These are phyloP conservation scores for Yamadazyma nakazawae DNA, from an alignment of 805 yeast genomes.

Conservation along the genomic window DNA sequence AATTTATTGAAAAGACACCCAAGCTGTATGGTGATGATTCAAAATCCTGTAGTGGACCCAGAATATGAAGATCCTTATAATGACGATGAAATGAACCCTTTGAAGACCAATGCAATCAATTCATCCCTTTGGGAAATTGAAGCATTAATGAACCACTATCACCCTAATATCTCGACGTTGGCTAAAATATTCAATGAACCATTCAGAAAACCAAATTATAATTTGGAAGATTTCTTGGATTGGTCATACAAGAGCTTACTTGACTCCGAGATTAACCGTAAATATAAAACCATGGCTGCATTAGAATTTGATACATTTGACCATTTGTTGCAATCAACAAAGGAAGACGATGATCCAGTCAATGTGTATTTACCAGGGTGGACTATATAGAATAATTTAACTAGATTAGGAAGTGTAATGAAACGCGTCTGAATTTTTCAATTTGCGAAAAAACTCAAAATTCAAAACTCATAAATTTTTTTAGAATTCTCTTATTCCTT, in stretches of 20 bases:
- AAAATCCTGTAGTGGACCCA: constrained; percentile 38
- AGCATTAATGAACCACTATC: constrained; percentile 77
- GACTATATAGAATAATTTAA: constrained; percentile 24
- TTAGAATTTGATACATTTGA: constrained; percentile 66
- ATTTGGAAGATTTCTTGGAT: constrained; percentile 91
- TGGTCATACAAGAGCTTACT: constrained; percentile 74
- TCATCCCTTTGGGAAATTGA: constrained; percentile 93
- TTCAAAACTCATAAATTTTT: not conserved
- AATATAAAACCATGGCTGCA: constrained; percentile 68
- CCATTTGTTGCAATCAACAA: constrained; percentile 22
- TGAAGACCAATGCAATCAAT: constrained; percentile 70
- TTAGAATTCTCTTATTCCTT: not conserved
- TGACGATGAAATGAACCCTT: constrained; percentile 65
- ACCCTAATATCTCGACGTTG: constrained; percentile 90
- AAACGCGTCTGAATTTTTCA: constrained; percentile 2
- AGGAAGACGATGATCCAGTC: not conserved
- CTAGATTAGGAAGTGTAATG: constrained; percentile 19
- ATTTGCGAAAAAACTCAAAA: constrained; percentile 1
- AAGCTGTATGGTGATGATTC: constrained; percentile 86
- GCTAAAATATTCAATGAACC: constrained; percentile 89
- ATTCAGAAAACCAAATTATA: constrained; percentile 79
- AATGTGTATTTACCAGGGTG: constrained; percentile 26
- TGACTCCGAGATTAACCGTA: constrained; percentile 61
- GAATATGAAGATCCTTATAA: constrained; percentile 51
- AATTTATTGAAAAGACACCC: constrained; percentile 90